Conservation (phyloP, 148 eudicot genomes). For the Fagopyrum tataricum region DNA sequence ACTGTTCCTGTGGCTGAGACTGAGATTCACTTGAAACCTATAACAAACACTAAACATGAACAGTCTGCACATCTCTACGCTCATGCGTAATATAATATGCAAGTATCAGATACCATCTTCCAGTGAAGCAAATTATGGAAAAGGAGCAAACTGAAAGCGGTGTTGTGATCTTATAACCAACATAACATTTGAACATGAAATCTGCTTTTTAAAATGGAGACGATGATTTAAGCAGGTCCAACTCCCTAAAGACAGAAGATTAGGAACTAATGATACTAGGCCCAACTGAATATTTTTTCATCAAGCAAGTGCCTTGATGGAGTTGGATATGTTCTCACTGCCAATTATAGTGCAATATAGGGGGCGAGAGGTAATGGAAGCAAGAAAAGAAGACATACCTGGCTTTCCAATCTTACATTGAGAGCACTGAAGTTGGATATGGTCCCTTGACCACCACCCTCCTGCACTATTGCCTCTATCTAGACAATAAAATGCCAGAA, state of each 20-base stretch:
- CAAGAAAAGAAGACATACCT: conserved; percentile 39
- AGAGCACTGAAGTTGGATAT: conserved; percentile 69
- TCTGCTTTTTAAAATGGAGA: not conserved
- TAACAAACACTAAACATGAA: not conserved
- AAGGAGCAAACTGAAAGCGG: not conserved
- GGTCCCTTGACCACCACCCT: conserved; percentile 58
- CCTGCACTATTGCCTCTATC: conserved; percentile 87
- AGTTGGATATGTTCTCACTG: not conserved
- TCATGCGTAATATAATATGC: not conserved
- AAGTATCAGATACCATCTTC: conserved; percentile 1
- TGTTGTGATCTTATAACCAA: not conserved
- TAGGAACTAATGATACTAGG: not conserved
- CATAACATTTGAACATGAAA: not conserved
- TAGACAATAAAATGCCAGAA: conserved; percentile 22
- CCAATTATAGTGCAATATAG: not conserved
- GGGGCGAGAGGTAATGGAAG: not conserved
- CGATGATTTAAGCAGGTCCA: not conserved
- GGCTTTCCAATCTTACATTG: conserved; percentile 54
- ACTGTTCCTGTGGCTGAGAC: conserved; percentile 37
- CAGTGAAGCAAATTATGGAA: not conserved
- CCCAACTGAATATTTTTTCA: not conserved
- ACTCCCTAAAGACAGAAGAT: not conserved
- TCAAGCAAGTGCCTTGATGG: not conserved
- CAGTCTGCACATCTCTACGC: not conserved
- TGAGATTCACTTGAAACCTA: conserved; percentile 43